Base-by-base conservation (phyloP, 768 basidiomycete genomes). In the Russula brevipes region DNA sequence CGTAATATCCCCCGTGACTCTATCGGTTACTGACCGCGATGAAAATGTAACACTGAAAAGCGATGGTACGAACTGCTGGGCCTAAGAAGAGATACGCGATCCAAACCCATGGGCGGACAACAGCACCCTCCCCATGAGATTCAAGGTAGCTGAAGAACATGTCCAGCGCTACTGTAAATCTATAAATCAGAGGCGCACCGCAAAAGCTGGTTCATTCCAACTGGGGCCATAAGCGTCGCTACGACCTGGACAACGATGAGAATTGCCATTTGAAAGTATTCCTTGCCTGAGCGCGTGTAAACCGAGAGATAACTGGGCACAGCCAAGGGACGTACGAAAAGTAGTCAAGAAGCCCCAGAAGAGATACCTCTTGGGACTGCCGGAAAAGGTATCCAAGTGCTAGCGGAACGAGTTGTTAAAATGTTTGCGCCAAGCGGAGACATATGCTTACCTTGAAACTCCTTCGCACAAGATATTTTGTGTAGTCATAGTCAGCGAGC, bases 21-120 rank as follows among this genome's bases (percentile, higher is more conserved):
- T 8, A 24, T 42, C 45, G 3, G 17, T 2, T n/a, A 60, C 72
- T 49, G 30, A 75, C 74, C 24, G 71, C 59, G 31, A 72, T 62
- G 64, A 76, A 84, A 42, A 79, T 74, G 67, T 86, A 88, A 73
- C 77, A 79, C 65, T 89, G 83, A 59, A 80, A 77, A 35, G 74
- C 66, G 8, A 86, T 30, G 5, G 80, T 74, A 12, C 72, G 74
- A 10, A 79, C 0, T 4, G 76, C 69, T 12, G 83, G 81, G 12
- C 82, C 83, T 5, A 80, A 52, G 64, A 84, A 79, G 12, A 85
- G 74, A 69, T 75, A 74, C 0, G 73, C 38, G 14, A 89, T 80
- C 87, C 88, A 90, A 7, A 89, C 80, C 82, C 87, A 88, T 1
- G 88, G 88, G 41, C 80, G 79, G 36, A 86, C 72, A 7, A 73